Base-by-base conservation (phyloP, 2,329 filamentous ascomycete genomes). In the Clarireedia paspali region DNA sequence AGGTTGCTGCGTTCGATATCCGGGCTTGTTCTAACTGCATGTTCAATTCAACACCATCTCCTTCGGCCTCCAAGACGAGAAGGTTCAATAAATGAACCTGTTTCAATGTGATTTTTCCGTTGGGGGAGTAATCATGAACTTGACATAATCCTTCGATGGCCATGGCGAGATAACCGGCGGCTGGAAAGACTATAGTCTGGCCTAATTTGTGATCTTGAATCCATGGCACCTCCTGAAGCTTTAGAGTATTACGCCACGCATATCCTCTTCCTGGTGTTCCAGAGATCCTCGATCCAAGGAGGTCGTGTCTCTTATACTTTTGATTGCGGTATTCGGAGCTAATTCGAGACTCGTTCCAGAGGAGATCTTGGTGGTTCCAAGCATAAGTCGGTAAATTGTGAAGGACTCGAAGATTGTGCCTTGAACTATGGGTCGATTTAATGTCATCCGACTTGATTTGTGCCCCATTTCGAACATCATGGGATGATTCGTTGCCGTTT, bases 201-300 rank as follows among this genome's bases (percentile, higher is more conserved):
- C 78, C 74, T 6, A 81, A 70, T 23, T 75, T 72, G 53, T 81
- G 78, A 55, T 80, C 76, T 38, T 70, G 65, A 9, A 81, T 69
- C 78, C 78, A 81, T 0, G 76, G 75, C 50, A 77, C 76, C 61
- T 80, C 76, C 2, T 60, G 57, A 2, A 64, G 26, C 1, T 42
- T 24, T 4, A 72, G 42, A 2, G 66, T n/a, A 42, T 69, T 67
- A 7, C 69, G 49, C 70, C 70, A 72, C 2, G 50, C 48, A 1
- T 63, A 63, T 23, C 65, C 61, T n/a, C 60, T 56, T 2, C 59
- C 51, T 7, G 49, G 61, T 3, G 46, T 59, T 42, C 56, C 64
- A 27, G 50, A 6, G 45, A 50, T 49, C 30, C 38, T 55, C 17
- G 40, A 47, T 23, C 78, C 78, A 27, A 81, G 75, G 2, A 80